Evolutionary conservation across 768 basidiomycete genomes (phyloP).

Genomic region (Scleroderma bovista): DNA sequence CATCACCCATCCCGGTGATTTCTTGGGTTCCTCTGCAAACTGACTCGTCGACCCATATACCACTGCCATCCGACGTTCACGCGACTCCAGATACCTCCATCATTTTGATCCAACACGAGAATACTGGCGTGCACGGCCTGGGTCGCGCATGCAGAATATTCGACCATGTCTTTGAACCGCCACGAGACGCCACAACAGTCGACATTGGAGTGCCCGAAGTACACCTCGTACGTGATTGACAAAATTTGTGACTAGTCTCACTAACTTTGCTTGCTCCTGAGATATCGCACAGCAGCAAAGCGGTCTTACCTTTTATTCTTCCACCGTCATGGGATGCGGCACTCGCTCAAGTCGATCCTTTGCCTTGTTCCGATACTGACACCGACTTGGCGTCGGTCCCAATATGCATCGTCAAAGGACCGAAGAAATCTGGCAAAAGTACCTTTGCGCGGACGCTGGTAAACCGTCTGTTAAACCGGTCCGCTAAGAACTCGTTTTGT

Average conservation of each 20-base stretch:
- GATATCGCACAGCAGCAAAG: constrained; percentile 23
- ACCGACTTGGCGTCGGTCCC: constrained; percentile 19
- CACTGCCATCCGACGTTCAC: background rate
- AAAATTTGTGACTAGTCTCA: background rate
- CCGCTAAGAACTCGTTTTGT: constrained; percentile 6
- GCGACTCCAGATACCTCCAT: constrained; percentile 28
- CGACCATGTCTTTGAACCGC: constrained; percentile 54
- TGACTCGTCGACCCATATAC: constrained; percentile 12
- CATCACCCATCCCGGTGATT: constrained; percentile 62
- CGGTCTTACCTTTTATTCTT: constrained; percentile 29
- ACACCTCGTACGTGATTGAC: constrained; percentile 37
- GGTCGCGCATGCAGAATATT: constrained; percentile 58
- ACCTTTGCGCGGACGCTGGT: constrained; percentile 72
- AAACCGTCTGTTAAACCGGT: constrained; percentile 64
- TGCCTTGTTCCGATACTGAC: background rate
- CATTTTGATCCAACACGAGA: constrained; percentile 51
- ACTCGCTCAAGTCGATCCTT: constrained; percentile 10
- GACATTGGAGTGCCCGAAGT: constrained; percentile 45
- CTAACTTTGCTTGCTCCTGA: constrained; percentile 16
- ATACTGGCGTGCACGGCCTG: constrained; percentile 61
- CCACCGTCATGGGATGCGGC: constrained; percentile 34
- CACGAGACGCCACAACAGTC: constrained; percentile 22
- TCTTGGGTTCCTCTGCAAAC: constrained; percentile 6
- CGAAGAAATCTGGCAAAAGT: constrained; percentile 87
- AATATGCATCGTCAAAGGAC: constrained; percentile 71